These are phyloP conservation scores for Aspergillus fumigatiaffinis DNA, from an alignment of 2,329 filamentous ascomycete genomes.

Conservation along the genomic window DNA sequence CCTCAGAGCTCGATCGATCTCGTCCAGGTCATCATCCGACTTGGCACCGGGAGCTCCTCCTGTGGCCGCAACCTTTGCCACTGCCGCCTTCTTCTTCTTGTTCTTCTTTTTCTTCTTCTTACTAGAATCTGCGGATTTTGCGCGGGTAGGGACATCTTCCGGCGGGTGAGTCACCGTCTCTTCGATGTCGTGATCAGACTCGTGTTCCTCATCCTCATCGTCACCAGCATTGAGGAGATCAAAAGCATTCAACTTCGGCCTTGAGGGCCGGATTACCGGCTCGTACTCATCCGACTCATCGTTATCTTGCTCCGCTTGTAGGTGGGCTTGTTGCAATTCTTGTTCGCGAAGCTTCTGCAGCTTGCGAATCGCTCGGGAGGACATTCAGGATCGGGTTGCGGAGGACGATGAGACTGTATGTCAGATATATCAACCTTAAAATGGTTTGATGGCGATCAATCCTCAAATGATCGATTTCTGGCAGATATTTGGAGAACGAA, in stretches of 20 bases:
- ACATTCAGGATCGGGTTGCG: conserved; percentile 46
- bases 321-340: conserved; percentile 45
- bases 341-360: conserved; percentile 60
- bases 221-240: conserved; percentile 49
- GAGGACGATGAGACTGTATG: background rate
- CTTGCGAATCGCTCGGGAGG: conserved; percentile 62
- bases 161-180: conserved; percentile 12
- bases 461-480: background rate
- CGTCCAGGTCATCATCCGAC: conserved; percentile 48
- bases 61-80: conserved; percentile 29
- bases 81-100: conserved; percentile 58
- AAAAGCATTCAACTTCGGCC: conserved; percentile 50
- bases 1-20: conserved; percentile 63
- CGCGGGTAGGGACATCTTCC: conserved; percentile 17
- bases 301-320: conserved; percentile 34
- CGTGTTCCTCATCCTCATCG: conserved; percentile 36
- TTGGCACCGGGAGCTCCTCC: conserved; percentile 13
- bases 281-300: conserved; percentile 41
- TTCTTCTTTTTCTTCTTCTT: conserved; percentile 52
- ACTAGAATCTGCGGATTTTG: conserved; percentile 17
- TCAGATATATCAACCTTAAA: background rate
- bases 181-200: conserved; percentile 23
- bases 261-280: conserved; percentile 28
- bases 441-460: background rate
- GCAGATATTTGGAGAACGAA: background rate